Evolutionary conservation across 257 asterid genomes (phyloP).

Genomic region (Solanum habrochaites): DNA sequence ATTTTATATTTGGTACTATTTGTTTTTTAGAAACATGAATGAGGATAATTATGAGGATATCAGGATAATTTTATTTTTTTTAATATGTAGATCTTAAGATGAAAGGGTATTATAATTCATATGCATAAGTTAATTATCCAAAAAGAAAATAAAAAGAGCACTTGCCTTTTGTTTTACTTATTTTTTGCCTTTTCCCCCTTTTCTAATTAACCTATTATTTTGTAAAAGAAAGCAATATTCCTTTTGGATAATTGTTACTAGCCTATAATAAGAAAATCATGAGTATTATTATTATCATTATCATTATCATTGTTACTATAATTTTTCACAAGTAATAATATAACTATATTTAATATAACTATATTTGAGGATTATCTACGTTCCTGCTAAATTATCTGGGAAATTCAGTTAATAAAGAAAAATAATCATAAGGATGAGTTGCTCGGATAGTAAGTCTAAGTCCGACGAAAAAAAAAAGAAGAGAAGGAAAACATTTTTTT

Average conservation of each 20-base stretch:
- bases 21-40: background rate
- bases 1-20: background rate
- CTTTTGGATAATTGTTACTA: background rate
- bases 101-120: background rate
- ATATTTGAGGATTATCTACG: background rate
- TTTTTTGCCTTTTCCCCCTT: background rate
- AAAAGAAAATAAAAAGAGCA: background rate
- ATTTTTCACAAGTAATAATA: background rate
- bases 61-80: background rate
- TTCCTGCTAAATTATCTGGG: background rate
- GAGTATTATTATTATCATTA: background rate
- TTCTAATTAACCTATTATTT: background rate
- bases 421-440: background rate
- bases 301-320: background rate
- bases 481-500: too few species aligned
- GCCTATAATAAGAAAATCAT: background rate
- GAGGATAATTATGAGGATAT: background rate
- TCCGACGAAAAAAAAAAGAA: too few species aligned
- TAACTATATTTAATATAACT: background rate
- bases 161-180: background rate
- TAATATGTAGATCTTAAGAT: background rate
- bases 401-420: background rate
- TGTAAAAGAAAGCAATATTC: background rate
- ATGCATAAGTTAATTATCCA: background rate
- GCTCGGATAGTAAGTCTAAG: background rate